Percentiles rank a stretch among this genome's conserved stretches.
phyloP scores from a whole-genome alignment of 148 eudicot genomes.

The Persicaria maculosa region DNA sequence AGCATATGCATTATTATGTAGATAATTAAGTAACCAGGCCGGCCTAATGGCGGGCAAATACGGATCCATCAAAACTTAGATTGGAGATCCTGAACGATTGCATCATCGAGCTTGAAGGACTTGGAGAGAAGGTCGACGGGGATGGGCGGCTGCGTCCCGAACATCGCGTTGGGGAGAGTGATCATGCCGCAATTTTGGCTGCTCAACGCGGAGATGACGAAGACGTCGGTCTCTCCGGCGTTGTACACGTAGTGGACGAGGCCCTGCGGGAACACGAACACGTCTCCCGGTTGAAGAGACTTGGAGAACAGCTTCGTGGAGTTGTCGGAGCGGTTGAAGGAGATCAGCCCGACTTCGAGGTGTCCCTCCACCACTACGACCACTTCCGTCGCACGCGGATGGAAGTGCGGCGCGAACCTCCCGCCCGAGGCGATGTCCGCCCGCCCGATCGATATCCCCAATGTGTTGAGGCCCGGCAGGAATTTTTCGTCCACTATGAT shows the following conservation, averaged over 20 bases:
- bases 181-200: conserved; percentile 2
- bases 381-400: conserved; percentile 5
- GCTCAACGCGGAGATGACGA: not conserved
- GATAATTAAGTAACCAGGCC: too few relatives aligned
- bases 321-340: conserved; percentile 12
- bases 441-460: not conserved
- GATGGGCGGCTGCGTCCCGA: conserved; percentile 2
- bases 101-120: conserved; percentile 3
- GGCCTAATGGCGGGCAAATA: too few relatives aligned
- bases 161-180: not conserved
- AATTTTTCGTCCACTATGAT: not conserved
- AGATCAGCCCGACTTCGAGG: not conserved
- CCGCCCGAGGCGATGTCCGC: conserved; percentile 7
- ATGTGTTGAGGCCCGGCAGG: conserved; percentile 2
- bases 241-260: conserved; percentile 21
- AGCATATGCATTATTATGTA: too few relatives aligned
- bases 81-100: not conserved
- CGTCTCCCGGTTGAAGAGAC: conserved; percentile 20
- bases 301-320: conserved; percentile 16
- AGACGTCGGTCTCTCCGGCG: not conserved
- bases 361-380: not conserved
- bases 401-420: conserved; percentile 8
- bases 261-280: conserved; percentile 21
- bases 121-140: not conserved
- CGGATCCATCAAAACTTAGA: conserved; percentile 1